phyloP scores from a whole-genome alignment of 306 rosid species.

The Pterocarpus macrocarpus region DNA sequence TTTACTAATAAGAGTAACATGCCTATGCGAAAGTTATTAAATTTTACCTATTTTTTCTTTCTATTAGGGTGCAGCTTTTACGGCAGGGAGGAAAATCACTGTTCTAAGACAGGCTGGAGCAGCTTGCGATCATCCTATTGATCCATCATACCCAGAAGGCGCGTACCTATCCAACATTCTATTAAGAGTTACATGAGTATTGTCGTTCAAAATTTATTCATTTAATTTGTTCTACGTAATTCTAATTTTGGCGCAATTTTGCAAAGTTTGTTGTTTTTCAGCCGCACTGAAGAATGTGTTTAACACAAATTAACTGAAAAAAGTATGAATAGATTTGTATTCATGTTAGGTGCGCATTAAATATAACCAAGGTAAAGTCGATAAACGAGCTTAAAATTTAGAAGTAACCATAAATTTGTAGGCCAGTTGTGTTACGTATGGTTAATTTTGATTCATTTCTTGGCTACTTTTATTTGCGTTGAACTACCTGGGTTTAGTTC shows the following conservation, averaged over 20 bases:
- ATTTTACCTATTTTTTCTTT: not conserved
- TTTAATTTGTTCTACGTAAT: constrained; percentile 10
- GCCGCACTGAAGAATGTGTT: too few species aligned
- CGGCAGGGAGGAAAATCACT: constrained; percentile 75
- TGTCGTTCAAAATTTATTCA: constrained; percentile 4
- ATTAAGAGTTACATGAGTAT: constrained; percentile 66
- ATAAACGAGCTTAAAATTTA: too few species aligned
- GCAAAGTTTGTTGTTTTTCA: too few species aligned
- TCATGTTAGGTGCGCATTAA: too few species aligned
- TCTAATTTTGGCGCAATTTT: not conserved
- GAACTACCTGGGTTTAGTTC: too few species aligned
- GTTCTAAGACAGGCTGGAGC: constrained; percentile 79
- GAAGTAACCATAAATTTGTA: too few species aligned
- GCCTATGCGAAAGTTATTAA: not conserved
- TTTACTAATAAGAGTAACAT: not conserved
- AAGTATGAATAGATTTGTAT: too few species aligned
- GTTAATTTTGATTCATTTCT: too few species aligned
- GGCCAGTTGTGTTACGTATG: too few species aligned
- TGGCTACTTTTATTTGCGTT: too few species aligned
- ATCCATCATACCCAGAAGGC: constrained; percentile 93
- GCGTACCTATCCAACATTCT: constrained; percentile 78
- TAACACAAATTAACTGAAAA: too few species aligned
- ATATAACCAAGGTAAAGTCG: too few species aligned
- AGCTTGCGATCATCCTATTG: constrained; percentile 84
- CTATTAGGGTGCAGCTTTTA: constrained; percentile 77